Percentiles rank a stretch among this genome's conserved stretches.
These are phyloP conservation scores for Cercis canadensis DNA, from an alignment of 306 rosid species.

Conservation along the genomic window DNA sequence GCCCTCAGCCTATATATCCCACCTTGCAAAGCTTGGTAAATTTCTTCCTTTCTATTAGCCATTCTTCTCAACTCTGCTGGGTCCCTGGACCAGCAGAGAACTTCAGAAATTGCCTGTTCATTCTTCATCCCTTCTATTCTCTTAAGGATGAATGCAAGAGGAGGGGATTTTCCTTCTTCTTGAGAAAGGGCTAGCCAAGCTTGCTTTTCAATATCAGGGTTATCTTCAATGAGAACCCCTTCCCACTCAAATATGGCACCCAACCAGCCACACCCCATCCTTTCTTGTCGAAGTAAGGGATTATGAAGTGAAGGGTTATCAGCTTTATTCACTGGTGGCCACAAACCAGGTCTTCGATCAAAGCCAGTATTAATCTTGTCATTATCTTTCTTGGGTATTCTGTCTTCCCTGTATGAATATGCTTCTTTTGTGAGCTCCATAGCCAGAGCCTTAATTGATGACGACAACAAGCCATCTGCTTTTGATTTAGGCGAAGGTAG, in stretches of 20 bases:
- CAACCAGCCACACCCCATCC: slow-evolving; percentile 98
- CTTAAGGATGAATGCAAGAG: slow-evolving; percentile 73
- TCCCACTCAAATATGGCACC: slow-evolving; percentile 98
- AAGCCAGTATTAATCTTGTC: slow-evolving; percentile 57
- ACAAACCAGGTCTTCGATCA: slow-evolving; percentile 71
- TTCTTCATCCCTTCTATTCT: slow-evolving; percentile 96
- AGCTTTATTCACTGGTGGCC: slow-evolving; percentile 90
- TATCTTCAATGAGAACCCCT: slow-evolving; percentile 86
- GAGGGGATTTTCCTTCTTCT: slow-evolving; percentile 91
- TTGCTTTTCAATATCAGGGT: slow-evolving; percentile 79
- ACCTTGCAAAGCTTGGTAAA: slow-evolving; percentile 87
- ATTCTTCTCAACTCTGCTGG: slow-evolving; percentile 71
- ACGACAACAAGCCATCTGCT: slow-evolving; percentile 33
- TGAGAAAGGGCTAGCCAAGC: slow-evolving; percentile 83
- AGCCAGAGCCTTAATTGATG: slow-evolving; percentile 67
- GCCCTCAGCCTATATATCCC: slow-evolving; percentile 73
- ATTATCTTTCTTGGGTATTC: slow-evolving; percentile 61
- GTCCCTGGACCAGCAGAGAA: slow-evolving; percentile 98
- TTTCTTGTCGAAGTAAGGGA: slow-evolving; percentile 90
- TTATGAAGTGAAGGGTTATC: slow-evolving; percentile 80
- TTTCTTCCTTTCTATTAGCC: slow-evolving; percentile 83
- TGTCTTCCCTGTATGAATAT: slow-evolving; percentile 71
- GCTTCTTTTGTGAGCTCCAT: slow-evolving; percentile 83
- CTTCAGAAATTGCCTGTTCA: slow-evolving; percentile 92
- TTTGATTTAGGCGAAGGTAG: slow-evolving; percentile 51